Evolutionary conservation across 768 basidiomycete genomes (phyloP).

Genomic region (Mycena sanguinolenta): DNA sequence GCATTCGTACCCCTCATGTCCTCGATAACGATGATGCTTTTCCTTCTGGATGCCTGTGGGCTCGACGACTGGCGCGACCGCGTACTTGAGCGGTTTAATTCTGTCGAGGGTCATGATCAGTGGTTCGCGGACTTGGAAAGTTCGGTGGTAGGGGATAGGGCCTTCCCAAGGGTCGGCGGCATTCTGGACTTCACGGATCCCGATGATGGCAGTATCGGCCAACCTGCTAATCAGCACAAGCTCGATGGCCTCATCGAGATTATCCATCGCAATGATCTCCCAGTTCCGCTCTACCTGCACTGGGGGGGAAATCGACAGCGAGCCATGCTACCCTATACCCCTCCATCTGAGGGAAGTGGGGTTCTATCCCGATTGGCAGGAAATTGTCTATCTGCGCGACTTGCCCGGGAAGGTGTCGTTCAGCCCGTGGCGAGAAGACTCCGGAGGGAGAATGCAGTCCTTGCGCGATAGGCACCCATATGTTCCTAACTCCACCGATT

Average conservation of each 20-base stretch:
- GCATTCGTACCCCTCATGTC: constrained; percentile 26
- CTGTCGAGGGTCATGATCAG: neutral
- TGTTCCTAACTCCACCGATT: neutral
- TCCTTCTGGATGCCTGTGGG: neutral
- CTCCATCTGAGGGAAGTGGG: neutral
- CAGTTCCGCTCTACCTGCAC: constrained; percentile 23
- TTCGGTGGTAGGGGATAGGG: constrained; percentile 8
- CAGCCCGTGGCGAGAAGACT: constrained; percentile 5
- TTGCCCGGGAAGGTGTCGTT: constrained; percentile 3
- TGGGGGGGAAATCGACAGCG: neutral
- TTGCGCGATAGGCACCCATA: neutral
- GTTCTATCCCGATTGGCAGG: neutral
- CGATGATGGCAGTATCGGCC: neutral
- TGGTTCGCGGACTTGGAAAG: constrained; percentile 1
- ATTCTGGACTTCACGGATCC: constrained; percentile 18
- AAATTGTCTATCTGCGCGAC: neutral
- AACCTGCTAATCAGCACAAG: neutral
- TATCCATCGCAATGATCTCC: neutral
- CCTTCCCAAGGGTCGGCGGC: constrained; percentile 16
- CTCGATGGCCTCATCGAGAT: neutral
- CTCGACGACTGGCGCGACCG: neutral
- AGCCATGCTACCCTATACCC: constrained; percentile 8
- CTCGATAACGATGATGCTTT: neutral
- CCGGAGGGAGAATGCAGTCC: neutral
- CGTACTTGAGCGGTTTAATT: neutral